Conservation (phyloP, 371 early-diverging fungal species). For the Haplosporangium sp. region DNA sequence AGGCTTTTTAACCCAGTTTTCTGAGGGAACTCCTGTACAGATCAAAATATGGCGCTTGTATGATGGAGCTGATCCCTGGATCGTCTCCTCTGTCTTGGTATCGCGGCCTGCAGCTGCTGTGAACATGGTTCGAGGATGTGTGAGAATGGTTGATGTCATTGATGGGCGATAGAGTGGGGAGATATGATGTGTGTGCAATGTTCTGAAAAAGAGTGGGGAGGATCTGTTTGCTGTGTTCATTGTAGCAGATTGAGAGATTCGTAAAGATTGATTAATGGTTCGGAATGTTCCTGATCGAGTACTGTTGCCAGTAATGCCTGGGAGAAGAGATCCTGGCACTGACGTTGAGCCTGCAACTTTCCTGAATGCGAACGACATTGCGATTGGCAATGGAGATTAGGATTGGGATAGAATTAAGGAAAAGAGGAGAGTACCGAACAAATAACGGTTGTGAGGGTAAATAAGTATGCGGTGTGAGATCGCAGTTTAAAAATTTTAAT, state of each 20-base stretch:
- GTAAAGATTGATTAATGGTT: constrained; percentile 3
- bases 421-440: not conserved
- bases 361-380: constrained; percentile 27
- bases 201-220: constrained; percentile 1
- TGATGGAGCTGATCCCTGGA: constrained; percentile 41
- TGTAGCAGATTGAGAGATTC: constrained; percentile 10
- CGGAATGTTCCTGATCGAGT: constrained; percentile 5
- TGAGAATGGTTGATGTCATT: not conserved
- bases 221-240: not conserved
- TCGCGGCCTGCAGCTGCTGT: not conserved
- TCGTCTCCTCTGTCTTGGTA: constrained; percentile 21
- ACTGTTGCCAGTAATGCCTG: not conserved
- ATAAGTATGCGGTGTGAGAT: too few relatives aligned
- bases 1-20: constrained; percentile 47
- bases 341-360: constrained; percentile 10
- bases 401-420: not conserved
- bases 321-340: not conserved
- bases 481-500: too few relatives aligned
- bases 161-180: not conserved
- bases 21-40: constrained; percentile 34
- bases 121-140: constrained; percentile 4
- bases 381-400: not conserved
- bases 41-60: constrained; percentile 49
- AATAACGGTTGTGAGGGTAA: too few relatives aligned
- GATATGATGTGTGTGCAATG: not conserved